These are phyloP conservation scores for Lactifluus rugatus DNA, from an alignment of 768 basidiomycete species.

Conservation along the genomic window DNA sequence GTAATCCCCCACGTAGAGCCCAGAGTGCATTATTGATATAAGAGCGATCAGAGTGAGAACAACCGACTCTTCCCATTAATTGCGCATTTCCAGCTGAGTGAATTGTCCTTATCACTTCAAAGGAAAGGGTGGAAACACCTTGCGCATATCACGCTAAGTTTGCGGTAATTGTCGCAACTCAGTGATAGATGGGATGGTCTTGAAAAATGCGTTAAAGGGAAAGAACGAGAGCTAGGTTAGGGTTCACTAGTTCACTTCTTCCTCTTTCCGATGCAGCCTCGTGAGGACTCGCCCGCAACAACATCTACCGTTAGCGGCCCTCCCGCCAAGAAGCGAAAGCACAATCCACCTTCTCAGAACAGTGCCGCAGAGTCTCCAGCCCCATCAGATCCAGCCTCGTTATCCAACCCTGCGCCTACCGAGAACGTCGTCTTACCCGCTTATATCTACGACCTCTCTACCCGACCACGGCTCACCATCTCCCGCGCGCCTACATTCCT, in stretches of 20 bases:
- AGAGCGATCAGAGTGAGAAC: conserved; percentile 22
- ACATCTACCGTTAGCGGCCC: not conserved
- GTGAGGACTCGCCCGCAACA: conserved; percentile 26
- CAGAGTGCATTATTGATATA: conserved; percentile 3
- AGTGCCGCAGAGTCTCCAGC: conserved; percentile 27
- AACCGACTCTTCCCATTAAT: conserved; percentile 65
- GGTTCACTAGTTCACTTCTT: conserved; percentile 16
- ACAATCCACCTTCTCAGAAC: conserved; percentile 17
- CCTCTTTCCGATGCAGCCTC: not conserved
- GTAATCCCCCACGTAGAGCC: too few species aligned
- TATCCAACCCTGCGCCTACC: conserved; percentile 25
- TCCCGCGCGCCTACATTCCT: conserved; percentile 66
- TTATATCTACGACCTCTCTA: conserved; percentile 53
- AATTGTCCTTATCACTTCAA: conserved; percentile 60
- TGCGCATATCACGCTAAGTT: conserved; percentile 23
- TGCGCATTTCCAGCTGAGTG: conserved; percentile 68
- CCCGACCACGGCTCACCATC: conserved; percentile 59
- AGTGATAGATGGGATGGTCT: too few species aligned
- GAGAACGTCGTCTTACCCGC: conserved; percentile 49
- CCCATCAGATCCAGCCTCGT: conserved; percentile 25
- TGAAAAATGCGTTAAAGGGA: too few species aligned
- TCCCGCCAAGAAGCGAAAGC: conserved; percentile 18
- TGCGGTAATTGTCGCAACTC: conserved; percentile 1
- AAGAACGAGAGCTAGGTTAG: conserved; percentile 11
- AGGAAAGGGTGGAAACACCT: conserved; percentile 56